Percentiles rank a stretch among this genome's conserved stretches.
Evolutionary conservation across 2,329 filamentous ascomycete genomes (phyloP).

Genomic region (Anisogramma anomala): DNA sequence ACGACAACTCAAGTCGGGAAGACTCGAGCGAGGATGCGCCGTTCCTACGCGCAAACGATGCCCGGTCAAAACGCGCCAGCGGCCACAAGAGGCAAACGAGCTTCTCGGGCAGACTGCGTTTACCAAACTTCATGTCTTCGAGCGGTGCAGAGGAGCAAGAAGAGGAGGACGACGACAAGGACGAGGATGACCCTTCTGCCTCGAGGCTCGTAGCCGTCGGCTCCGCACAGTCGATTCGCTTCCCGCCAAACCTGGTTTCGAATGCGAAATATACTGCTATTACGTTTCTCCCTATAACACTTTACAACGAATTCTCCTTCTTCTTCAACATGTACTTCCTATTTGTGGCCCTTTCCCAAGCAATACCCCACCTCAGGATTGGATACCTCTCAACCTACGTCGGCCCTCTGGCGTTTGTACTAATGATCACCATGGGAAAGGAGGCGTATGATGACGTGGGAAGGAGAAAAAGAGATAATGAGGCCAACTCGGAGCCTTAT

Average conservation of each 20-base stretch:
- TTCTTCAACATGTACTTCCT: conserved; percentile 99
- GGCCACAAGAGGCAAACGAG: conserved; percentile 31
- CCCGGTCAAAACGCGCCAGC: conserved; percentile 24
- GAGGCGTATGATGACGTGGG: conserved; percentile 92
- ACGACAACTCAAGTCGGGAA: conserved; percentile 26
- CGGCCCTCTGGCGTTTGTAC: conserved; percentile 81
- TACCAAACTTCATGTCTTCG: conserved; percentile 56
- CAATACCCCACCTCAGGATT: conserved; percentile 78
- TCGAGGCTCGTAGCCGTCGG: conserved; percentile 69
- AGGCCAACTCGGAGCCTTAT: conserved; percentile 89
- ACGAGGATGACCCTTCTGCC: conserved; percentile 52
- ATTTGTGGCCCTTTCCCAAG: conserved; percentile 85
- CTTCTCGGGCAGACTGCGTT: conserved; percentile 40
- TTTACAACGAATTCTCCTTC: conserved; percentile 99
- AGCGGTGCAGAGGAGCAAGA: conserved; percentile 27
- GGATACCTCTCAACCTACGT: conserved; percentile 93
- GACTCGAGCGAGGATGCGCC: conserved; percentile 60
- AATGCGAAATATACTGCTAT: conserved; percentile 96
- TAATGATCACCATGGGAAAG: conserved; percentile 86
- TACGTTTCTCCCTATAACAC: conserved; percentile 83
- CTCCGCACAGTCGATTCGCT: conserved; percentile 58
- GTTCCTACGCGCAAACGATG: conserved; percentile 43
- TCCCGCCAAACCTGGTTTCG: conserved; percentile 82
- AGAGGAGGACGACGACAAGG: conserved; percentile 36
- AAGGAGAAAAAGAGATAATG: conserved; percentile 72